Percentiles rank a stretch among this genome's conserved stretches.
Evolutionary conservation across 176 grass and related monocot species (phyloP).

Genomic region (Triticum monococcum): DNA sequence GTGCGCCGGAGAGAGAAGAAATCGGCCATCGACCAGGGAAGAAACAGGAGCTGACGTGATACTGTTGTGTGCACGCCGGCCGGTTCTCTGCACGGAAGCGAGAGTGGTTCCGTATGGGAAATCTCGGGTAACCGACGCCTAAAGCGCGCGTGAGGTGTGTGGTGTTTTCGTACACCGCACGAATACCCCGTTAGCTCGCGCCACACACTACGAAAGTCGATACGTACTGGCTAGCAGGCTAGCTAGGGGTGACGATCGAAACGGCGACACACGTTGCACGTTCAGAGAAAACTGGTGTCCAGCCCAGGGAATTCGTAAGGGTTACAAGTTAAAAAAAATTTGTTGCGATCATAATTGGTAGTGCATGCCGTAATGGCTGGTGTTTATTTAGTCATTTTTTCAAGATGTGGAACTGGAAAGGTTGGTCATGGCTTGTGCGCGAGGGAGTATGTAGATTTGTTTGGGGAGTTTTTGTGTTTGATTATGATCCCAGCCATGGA

Average conservation of each 20-base stretch:
- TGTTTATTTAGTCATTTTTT: not conserved
- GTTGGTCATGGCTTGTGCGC: constrained; percentile 55
- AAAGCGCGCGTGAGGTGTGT: not conserved
- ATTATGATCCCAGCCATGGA: not conserved
- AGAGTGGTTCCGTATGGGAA: not conserved
- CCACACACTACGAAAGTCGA: not conserved
- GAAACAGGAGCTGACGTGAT: not conserved
- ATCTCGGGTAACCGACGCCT: not conserved
- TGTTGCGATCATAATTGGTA: not conserved
- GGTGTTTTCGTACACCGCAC: not conserved
- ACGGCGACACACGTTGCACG: not conserved
- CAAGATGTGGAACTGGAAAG: constrained; percentile 19
- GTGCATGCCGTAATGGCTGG: not conserved
- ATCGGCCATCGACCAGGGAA: not conserved
- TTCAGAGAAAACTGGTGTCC: not conserved
- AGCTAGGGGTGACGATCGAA: too few species aligned
- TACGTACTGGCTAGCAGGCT: too few species aligned
- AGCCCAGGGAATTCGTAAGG: not conserved
- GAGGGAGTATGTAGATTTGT: constrained; percentile 14
- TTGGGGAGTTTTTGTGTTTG: not conserved
- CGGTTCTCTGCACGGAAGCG: not conserved
- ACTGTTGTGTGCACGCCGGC: constrained; percentile 26
- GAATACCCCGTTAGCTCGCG: not conserved
- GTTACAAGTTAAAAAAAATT: not conserved
- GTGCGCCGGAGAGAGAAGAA: not conserved